Evolutionary conservation across 164 flowering plant species (phyloP).

Genomic region (Stephania japonica): DNA sequence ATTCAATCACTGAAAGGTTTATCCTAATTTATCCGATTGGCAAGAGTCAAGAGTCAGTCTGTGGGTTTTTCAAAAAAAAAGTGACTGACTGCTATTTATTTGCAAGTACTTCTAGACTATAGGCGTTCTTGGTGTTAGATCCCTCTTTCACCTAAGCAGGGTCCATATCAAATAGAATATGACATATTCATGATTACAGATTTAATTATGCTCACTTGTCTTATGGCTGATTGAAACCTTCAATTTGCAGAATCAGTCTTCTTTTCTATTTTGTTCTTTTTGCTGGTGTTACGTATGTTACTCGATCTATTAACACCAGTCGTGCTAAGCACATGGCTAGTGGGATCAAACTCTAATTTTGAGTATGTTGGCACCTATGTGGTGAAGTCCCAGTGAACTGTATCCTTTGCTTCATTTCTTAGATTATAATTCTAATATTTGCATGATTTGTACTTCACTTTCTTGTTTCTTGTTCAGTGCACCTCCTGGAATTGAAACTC

Average conservation of each 20-base stretch:
- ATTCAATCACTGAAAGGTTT: no score
- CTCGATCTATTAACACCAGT: neutral
- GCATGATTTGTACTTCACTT: neutral
- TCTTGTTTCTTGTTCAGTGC: slow-evolving; percentile 2
- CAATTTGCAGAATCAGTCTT: neutral
- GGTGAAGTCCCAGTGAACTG: no score
- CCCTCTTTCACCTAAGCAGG: neutral
- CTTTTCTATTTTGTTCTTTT: neutral
- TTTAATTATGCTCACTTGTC: neutral
- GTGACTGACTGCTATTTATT: no score
- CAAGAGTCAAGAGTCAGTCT: neutral
- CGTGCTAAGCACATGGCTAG: neutral
- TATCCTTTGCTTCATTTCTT: neutral
- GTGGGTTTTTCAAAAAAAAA: no score
- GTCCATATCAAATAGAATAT: neutral
- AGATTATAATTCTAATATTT: neutral
- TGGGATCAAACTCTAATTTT: no score
- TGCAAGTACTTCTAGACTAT: neutral
- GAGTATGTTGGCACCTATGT: no score
- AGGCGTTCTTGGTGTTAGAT: neutral
- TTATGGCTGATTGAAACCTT: neutral
- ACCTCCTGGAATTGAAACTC: slow-evolving; percentile 7
- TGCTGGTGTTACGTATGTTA: neutral
- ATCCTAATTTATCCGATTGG: neutral
- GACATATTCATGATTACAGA: neutral